These are phyloP conservation scores for Linum lewisii DNA, from an alignment of 345 rosid genomes.

Conservation along the genomic window DNA sequence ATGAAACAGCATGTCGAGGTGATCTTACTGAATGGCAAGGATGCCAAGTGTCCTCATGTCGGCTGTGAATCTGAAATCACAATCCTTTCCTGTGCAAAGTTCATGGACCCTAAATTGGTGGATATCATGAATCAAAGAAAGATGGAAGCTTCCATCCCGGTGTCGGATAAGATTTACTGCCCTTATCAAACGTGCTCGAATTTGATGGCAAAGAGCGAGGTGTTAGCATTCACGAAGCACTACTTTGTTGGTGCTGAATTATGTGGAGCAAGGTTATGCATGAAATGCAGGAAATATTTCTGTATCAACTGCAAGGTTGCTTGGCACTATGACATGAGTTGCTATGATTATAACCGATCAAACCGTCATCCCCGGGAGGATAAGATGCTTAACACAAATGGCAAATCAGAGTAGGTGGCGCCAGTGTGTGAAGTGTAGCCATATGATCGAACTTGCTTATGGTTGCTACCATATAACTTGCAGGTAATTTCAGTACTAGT, in stretches of 20 bases:
- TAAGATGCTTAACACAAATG: constrained; percentile 33
- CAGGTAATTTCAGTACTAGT: constrained; percentile 25
- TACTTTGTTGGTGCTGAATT: constrained; percentile 16
- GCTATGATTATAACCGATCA: constrained; percentile 30
- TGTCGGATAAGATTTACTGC: constrained; percentile 58
- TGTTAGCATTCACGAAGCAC: constrained; percentile 28
- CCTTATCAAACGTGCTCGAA: constrained; percentile 73
- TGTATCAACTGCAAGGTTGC: constrained; percentile 72
- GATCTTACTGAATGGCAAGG: constrained; percentile 51
- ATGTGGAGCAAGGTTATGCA: constrained; percentile 49
- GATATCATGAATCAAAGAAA: constrained; percentile 44
- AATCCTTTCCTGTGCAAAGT: constrained; percentile 40
- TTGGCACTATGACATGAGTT: constrained; percentile 54
- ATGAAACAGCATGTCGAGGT: constrained; percentile 78
- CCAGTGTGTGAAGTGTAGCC: constrained; percentile 35
- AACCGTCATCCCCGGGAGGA: constrained; percentile 42
- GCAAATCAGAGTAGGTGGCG: constrained; percentile 40
- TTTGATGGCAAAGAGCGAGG: constrained; percentile 53
- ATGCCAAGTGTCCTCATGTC: constrained; percentile 60
- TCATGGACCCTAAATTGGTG: constrained; percentile 53
- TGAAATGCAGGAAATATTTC: constrained; percentile 41
- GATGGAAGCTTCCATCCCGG: constrained; percentile 59
- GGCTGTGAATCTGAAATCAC: constrained; percentile 52
- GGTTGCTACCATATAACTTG: constrained; percentile 59
- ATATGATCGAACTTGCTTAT: constrained; percentile 41